Percentiles rank a stretch among this genome's conserved stretches.
Evolutionary conservation across 441 rosid genomes (phyloP).

Genomic region (Pelargonium citronellum): DNA sequence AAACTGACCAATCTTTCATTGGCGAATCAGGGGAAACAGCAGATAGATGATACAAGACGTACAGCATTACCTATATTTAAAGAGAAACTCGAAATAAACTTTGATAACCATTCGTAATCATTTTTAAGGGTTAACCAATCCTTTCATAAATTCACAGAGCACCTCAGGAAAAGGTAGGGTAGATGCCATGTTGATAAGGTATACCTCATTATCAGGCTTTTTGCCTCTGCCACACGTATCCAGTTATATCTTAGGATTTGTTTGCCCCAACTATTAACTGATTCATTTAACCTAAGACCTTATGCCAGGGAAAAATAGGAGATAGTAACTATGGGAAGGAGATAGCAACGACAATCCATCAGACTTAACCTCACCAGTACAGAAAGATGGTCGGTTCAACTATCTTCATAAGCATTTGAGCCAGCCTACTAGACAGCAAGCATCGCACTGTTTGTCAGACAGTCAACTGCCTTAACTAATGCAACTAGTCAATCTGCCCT

Average conservation of each 20-base stretch:
- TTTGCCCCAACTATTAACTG: neutral
- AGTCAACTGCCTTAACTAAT: too few species aligned
- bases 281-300: neutral
- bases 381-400: too few species aligned
- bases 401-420: too few species aligned
- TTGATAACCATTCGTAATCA: neutral
- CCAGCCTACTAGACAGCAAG: too few species aligned
- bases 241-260: neutral
- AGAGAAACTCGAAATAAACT: neutral
- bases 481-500: too few species aligned
- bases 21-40: neutral
- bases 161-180: neutral
- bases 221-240: neutral
- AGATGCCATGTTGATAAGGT: neutral
- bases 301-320: neutral
- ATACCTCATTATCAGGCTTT: neutral
- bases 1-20: neutral
- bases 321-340: neutral
- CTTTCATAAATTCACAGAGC: neutral
- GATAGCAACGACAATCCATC: neutral
- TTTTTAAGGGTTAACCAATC: neutral
- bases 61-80: neutral
- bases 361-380: too few species aligned
- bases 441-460: too few species aligned
- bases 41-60: neutral